phyloP scores from a whole-genome alignment of 441 rosid genomes.

The Jatropha podagrica region DNA sequence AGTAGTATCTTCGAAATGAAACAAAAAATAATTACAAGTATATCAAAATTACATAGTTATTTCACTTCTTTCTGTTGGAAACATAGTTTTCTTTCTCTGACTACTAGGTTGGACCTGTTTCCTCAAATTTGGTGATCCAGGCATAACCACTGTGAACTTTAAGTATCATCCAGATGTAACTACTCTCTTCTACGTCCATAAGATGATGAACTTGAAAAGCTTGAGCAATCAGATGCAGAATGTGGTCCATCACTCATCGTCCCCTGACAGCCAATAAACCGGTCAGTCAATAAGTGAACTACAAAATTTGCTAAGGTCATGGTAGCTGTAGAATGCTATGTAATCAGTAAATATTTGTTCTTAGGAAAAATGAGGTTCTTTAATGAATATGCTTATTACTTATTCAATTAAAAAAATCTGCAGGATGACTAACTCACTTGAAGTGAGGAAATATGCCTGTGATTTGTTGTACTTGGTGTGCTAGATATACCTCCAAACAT shows the following conservation, averaged over 20 bases:
- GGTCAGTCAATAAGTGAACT: neutral
- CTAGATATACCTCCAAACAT: constrained; percentile 18
- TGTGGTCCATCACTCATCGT: constrained; percentile 22
- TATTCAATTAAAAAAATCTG: neutral
- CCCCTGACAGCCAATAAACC: constrained; percentile 27
- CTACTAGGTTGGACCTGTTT: neutral
- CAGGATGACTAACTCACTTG: constrained; percentile 30
- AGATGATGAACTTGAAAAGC: constrained; percentile 32
- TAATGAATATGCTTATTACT: neutral
- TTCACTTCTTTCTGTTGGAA: neutral
- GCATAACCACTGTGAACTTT: neutral
- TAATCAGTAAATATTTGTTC: neutral
- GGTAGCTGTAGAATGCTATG: neutral
- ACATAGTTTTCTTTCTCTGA: neutral
- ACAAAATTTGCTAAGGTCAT: neutral
- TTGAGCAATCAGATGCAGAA: constrained; percentile 36
- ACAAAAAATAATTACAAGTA: neutral
- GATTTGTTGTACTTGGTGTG: constrained; percentile 31
- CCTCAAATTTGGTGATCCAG: neutral
- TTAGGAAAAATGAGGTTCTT: neutral
- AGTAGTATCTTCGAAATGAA: neutral
- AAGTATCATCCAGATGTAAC: neutral
- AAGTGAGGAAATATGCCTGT: constrained; percentile 35
- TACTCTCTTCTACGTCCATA: constrained; percentile 23
- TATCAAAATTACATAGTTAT: neutral